These are phyloP conservation scores for Botrytis pseudocinerea DNA, from an alignment of 2,329 filamentous ascomycete species.

Conservation along the genomic window DNA sequence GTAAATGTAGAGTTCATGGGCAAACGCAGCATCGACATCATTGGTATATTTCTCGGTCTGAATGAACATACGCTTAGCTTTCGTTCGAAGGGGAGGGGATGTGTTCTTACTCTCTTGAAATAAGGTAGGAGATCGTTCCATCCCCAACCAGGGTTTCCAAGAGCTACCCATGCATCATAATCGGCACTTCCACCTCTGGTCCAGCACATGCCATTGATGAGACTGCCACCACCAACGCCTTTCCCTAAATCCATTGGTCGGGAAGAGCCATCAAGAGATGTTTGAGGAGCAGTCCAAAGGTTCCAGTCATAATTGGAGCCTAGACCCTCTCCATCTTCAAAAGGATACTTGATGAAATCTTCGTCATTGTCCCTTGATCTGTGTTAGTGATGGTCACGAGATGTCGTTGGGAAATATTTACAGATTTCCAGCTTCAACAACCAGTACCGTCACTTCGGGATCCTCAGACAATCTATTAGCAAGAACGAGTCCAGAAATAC, in stretches of 20 bases:
- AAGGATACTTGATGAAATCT: constrained; percentile 32
- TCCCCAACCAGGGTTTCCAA: constrained; percentile 44
- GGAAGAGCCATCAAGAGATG: constrained; percentile 34
- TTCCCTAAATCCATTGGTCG: constrained; percentile 33
- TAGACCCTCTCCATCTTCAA: constrained; percentile 37
- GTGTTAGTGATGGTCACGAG: constrained; percentile 2
- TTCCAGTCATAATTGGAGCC: constrained; percentile 47
- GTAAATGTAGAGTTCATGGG: constrained; percentile 35
- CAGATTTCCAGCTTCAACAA: constrained; percentile 36
- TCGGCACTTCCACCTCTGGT: constrained; percentile 30
- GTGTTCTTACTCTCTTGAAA: constrained; percentile 42
- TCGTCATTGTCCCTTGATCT: constrained; percentile 33
- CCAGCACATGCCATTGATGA: constrained; percentile 46
- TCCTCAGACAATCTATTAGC: constrained; percentile 47
- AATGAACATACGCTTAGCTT: background rate
- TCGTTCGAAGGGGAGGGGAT: background rate
- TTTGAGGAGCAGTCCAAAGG: constrained; percentile 44
- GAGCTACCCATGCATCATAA: constrained; percentile 45
- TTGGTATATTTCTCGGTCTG: constrained; percentile 44
- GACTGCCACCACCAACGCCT: constrained; percentile 43
- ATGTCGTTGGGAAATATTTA: constrained; percentile 2
- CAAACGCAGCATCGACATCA: constrained; percentile 32
- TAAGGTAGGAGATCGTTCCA: constrained; percentile 46
- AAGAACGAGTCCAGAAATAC: constrained; percentile 49
- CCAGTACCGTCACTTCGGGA: constrained; percentile 32